Evolutionary conservation across 257 asterid genomes (phyloP).

Genomic region (Cynanchum wilfordii): DNA sequence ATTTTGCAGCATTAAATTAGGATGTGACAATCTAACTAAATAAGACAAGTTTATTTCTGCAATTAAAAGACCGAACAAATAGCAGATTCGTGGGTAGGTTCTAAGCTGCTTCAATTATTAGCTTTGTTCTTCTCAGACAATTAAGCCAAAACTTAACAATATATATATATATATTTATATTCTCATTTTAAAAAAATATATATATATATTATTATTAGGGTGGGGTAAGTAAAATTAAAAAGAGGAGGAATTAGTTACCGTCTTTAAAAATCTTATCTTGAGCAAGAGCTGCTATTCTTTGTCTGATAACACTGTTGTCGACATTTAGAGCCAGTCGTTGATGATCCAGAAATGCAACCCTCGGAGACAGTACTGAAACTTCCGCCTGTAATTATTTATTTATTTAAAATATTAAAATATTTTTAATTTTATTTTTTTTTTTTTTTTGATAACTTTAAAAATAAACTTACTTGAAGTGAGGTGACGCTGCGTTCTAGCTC

Average conservation of each 20-base stretch:
- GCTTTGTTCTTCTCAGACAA: conserved; percentile 3
- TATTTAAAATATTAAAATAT: background rate
- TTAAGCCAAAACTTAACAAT: too few species aligned
- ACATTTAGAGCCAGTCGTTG: conserved; percentile 75
- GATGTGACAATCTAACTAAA: conserved; percentile 14
- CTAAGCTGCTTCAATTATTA: conserved; percentile 1
- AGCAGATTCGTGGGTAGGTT: background rate
- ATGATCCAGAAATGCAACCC: conserved; percentile 95
- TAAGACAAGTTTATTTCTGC: conserved; percentile 16
- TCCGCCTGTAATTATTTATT: conserved; percentile 50
- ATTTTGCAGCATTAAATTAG: background rate
- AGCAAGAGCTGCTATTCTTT: conserved; percentile 89
- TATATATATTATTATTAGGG: too few species aligned
- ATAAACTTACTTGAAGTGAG: conserved; percentile 77
- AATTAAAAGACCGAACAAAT: background rate
- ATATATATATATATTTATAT: too few species aligned
- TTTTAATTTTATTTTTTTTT: too few species aligned
- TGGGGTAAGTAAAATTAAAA: too few species aligned
- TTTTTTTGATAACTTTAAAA: too few species aligned
- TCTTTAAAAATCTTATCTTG: conserved; percentile 93
- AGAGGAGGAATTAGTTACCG: conserved; percentile 33
- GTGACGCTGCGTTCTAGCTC: conserved; percentile 88
- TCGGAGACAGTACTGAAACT: conserved; percentile 83
- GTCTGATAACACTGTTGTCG: conserved; percentile 90
- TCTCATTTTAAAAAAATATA: too few species aligned